phyloP scores from a whole-genome alignment of 306 rosid genomes.

The Vachellia collinsii region DNA sequence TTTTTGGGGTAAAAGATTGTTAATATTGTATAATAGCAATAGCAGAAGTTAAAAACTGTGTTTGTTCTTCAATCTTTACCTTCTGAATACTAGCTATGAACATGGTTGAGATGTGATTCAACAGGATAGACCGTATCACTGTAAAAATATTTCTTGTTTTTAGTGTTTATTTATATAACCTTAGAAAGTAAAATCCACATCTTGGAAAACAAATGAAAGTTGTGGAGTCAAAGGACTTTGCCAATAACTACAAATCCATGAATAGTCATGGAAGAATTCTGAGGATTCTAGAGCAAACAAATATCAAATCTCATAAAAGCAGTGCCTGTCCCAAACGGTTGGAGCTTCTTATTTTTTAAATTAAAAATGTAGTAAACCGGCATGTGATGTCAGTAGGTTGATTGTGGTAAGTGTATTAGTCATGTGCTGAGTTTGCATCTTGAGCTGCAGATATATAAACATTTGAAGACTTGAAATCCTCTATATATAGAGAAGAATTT shows the following conservation, averaged over 20 bases:
- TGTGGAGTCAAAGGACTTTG: constrained; percentile 32
- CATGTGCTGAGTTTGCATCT: neutral
- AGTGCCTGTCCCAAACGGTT: neutral
- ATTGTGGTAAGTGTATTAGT: constrained; percentile 17
- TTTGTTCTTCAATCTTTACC: neutral
- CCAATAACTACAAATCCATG: constrained; percentile 3
- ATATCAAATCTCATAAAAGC: neutral
- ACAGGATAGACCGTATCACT: neutral
- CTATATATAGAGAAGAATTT: constrained; percentile 12
- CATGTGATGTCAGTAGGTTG: constrained; percentile 9
- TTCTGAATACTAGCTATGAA: neutral
- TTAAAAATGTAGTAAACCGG: neutral
- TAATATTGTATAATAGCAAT: neutral
- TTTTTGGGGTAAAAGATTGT: neutral
- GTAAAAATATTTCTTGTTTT: neutral
- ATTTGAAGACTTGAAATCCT: constrained; percentile 9
- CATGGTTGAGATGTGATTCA: constrained; percentile 21
- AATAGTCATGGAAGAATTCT: constrained; percentile 13
- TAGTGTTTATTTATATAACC: neutral
- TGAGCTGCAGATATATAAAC: constrained; percentile 27
- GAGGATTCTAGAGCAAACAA: constrained; percentile 17
- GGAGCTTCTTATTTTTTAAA: constrained; percentile 4
- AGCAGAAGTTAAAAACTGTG: neutral
- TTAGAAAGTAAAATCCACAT: neutral
- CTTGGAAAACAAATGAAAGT: constrained; percentile 20